Evolutionary conservation across 805 yeast genomes (phyloP).

Genomic region (Candida fluviatilis): DNA sequence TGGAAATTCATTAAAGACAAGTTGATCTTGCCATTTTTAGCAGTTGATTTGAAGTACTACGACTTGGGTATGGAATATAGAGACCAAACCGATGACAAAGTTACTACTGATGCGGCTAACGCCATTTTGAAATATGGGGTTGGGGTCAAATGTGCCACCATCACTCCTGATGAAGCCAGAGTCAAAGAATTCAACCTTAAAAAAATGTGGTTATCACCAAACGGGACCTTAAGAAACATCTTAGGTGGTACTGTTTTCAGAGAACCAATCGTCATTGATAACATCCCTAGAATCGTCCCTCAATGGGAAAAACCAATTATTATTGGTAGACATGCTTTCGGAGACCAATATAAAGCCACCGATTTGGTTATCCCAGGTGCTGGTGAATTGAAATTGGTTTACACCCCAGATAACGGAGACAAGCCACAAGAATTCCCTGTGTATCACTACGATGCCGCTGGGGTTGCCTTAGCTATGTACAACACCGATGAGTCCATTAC

Average conservation of each 20-base stretch:
- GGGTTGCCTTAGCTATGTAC: conserved; percentile 91
- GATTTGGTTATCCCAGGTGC: conserved; percentile 76
- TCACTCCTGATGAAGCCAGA: conserved; percentile 96
- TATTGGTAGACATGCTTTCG: conserved; percentile 96
- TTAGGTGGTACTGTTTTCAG: conserved; percentile 96
- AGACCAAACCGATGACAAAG: conserved; percentile 83
- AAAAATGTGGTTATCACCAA: conserved; percentile 97
- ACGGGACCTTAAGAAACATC: conserved; percentile 94
- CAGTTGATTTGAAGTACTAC: conserved; percentile 85
- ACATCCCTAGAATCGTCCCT: conserved; percentile 83
- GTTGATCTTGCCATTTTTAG: conserved; percentile 78
- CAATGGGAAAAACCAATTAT: conserved; percentile 95
- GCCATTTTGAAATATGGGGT: conserved; percentile 88
- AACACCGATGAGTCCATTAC: conserved; percentile 88
- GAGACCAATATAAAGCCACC: conserved; percentile 95
- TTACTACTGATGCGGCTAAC: conserved; percentile 83
- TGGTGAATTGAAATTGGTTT: conserved; percentile 75
- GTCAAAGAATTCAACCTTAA: conserved; percentile 86
- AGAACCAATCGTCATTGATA: conserved; percentile 89
- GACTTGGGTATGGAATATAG: conserved; percentile 85
- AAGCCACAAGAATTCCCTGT: conserved; percentile 55
- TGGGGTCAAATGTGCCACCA: conserved; percentile 96
- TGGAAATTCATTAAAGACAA: conserved; percentile 89
- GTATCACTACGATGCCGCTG: conserved; percentile 64
- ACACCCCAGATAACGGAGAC: conserved; percentile 65